Conservation (phyloP, 306 rosid species). For the Quercus wislizeni region DNA sequence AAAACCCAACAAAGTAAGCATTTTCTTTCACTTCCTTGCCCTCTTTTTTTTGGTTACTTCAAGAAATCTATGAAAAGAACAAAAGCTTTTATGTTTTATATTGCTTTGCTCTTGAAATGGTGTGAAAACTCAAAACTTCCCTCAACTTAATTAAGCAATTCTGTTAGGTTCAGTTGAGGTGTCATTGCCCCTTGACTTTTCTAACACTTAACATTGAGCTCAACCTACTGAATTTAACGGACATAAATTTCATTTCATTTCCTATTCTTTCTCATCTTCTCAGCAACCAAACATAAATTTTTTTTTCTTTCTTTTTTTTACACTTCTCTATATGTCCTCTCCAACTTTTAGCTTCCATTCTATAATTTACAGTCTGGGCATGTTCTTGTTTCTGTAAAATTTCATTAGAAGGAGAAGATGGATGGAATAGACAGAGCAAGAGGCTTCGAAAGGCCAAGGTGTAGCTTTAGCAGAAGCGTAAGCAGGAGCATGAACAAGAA, state of each 20-base stretch:
- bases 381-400: not conserved
- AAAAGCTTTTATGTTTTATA: not conserved
- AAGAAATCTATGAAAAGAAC: not conserved
- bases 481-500: slow-evolving; percentile 63
- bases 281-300: not conserved
- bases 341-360: not conserved
- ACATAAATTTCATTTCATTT: not conserved
- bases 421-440: slow-evolving; percentile 28
- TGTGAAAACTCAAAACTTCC: not conserved
- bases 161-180: not conserved
- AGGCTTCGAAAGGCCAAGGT: slow-evolving; percentile 14
- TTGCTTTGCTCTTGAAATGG: not conserved
- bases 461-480: slow-evolving; percentile 40
- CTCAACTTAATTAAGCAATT: not conserved
- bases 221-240: not conserved
- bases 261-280: not conserved
- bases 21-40: not conserved
- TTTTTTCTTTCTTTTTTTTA: too few species aligned
- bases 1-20: not conserved
- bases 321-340: not conserved
- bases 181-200: not conserved
- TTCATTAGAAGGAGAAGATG: slow-evolving; percentile 28
- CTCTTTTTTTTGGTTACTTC: not conserved
- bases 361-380: not conserved
- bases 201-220: not conserved